Evolutionary conservation across 148 eudicot species (phyloP).

Genomic region (Pouteria glomerata): DNA sequence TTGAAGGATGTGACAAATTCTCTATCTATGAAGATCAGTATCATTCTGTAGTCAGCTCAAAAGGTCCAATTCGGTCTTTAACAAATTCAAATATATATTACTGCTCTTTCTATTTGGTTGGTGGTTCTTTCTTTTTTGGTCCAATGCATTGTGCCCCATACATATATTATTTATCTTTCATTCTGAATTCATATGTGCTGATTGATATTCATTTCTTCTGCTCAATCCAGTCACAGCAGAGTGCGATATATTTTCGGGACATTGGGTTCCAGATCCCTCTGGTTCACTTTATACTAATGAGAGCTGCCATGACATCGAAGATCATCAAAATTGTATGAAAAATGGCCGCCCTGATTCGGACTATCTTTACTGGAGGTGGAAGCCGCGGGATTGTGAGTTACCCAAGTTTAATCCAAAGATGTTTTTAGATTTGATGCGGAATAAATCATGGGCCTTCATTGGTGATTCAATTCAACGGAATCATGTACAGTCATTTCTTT

Average conservation of each 20-base stretch:
- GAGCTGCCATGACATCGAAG: constrained; percentile 53
- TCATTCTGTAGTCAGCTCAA: not conserved
- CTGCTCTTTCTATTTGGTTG: not conserved
- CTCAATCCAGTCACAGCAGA: constrained; percentile 21
- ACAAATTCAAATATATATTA: not conserved
- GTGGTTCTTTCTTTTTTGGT: not conserved
- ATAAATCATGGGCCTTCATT: constrained; percentile 69
- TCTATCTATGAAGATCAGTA: not conserved
- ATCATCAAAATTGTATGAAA: constrained; percentile 70
- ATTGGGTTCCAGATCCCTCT: constrained; percentile 54
- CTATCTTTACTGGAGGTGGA: constrained; percentile 78
- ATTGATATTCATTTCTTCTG: not conserved
- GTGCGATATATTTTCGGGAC: constrained; percentile 70
- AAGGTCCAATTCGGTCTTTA: not conserved
- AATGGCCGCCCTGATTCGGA: constrained; percentile 80
- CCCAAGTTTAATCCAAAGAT: constrained; percentile 46
- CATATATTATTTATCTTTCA: not conserved
- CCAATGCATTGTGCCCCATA: not conserved
- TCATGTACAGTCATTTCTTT: constrained; percentile 81
- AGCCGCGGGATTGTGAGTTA: constrained; percentile 52
- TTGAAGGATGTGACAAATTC: not conserved
- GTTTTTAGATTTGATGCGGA: constrained; percentile 56
- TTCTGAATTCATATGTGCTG: not conserved
- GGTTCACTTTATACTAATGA: constrained; percentile 59
- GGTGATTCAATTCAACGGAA: constrained; percentile 91